Evolutionary conservation across 108 stramenopile genomes (phyloP).

Genomic region (Fistulifera solaris): DNA sequence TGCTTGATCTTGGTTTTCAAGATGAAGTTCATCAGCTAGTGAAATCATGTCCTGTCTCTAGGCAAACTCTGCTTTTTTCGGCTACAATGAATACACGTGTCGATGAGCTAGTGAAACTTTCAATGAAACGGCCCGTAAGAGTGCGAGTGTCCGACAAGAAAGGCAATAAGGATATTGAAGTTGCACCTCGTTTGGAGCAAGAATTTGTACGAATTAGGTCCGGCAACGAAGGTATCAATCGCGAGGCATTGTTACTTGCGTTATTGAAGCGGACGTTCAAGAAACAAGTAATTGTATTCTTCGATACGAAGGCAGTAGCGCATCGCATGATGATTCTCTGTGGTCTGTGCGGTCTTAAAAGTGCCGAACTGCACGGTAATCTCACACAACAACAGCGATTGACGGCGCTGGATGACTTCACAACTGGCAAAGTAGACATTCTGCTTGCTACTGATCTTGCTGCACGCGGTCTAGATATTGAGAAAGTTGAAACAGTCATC

Average conservation of each 20-base stretch:
- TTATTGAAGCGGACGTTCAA: conserved; percentile 81
- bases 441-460: conserved; percentile 96
- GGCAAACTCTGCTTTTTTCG: conserved; percentile 95
- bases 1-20: conserved; percentile 93
- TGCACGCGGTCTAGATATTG: conserved; percentile 87
- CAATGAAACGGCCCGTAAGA: conserved; percentile 88
- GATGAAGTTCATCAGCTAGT: conserved; percentile 93
- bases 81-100: conserved; percentile 97
- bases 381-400: conserved; percentile 83
- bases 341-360: conserved; percentile 72
- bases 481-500: conserved; percentile 86
- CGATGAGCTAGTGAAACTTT: conserved; percentile 81
- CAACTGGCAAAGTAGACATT: conserved; percentile 82
- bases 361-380: conserved; percentile 94
- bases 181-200: conserved; percentile 88
- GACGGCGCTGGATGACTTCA: conserved; percentile 83
- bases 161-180: conserved; percentile 53
- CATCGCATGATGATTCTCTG: conserved; percentile 87
- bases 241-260: conserved; percentile 87
- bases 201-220: conserved; percentile 90
- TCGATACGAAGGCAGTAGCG: conserved; percentile 86
- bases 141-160: conserved; percentile 63
- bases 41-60: conserved; percentile 71
- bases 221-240: conserved; percentile 77
- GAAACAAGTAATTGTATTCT: conserved; percentile 86